A percentile compares a stretch with the other conserved stretches of the same genome.
Conservation (phyloP, 2,329 filamentous ascomycete genomes). For the Rhinocladiella mackenziei region DNA sequence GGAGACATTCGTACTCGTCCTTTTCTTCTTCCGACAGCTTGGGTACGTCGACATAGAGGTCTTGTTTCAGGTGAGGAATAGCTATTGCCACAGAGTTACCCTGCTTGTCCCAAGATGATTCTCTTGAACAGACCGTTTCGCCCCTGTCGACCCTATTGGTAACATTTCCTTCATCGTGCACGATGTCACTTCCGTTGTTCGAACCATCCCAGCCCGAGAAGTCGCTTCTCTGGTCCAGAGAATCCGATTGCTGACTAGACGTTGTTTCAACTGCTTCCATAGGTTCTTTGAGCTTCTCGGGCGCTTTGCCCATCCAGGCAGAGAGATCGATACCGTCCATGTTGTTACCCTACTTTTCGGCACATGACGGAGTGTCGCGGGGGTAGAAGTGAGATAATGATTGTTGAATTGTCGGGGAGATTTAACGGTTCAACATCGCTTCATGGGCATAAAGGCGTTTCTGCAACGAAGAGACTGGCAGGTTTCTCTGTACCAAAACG, state of each 20-base stretch:
- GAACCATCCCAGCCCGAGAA: slow-evolving; percentile 4
- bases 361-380: neutral
- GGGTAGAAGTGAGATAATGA: too few relatives aligned
- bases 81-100: neutral
- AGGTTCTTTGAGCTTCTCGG: slow-evolving; percentile 5
- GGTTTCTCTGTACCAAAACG: too few relatives aligned
- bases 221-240: neutral
- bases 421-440: too few relatives aligned
- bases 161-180: slow-evolving; percentile 8
- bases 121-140: neutral
- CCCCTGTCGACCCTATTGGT: neutral
- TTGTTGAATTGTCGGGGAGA: too few relatives aligned
- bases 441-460: too few relatives aligned
- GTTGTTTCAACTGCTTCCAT: neutral
- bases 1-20: slow-evolving; percentile 39
- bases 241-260: neutral
- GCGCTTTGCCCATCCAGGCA: slow-evolving; percentile 25
- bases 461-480: too few relatives aligned
- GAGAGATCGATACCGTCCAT: slow-evolving; percentile 20
- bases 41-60: slow-evolving; percentile 35
- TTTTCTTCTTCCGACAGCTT: slow-evolving; percentile 31
- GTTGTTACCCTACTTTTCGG: neutral
- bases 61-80: slow-evolving; percentile 1
- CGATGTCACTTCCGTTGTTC: slow-evolving; percentile 14
- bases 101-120: slow-evolving; percentile 2